Conservation (phyloP, 2,329 filamentous ascomycete genomes). For the Ophiostoma triangulosporum region DNA sequence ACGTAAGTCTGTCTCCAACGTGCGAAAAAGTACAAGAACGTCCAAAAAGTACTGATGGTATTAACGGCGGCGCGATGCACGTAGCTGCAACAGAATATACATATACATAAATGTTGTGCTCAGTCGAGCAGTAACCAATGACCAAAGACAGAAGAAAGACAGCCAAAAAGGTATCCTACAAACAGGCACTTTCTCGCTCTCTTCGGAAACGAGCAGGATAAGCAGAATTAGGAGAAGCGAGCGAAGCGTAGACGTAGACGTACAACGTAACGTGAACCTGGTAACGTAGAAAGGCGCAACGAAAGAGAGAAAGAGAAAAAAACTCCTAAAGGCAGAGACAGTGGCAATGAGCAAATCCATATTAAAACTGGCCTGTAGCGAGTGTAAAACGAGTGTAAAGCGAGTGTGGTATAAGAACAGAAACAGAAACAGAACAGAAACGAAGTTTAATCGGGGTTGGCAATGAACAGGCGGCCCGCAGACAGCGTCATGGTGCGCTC, state of each 20-base stretch:
- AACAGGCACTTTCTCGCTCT: neutral
- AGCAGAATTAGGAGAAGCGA: too few relatives aligned
- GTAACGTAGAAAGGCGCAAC: neutral
- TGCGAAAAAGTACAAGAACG: too few relatives aligned
- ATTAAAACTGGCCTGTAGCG: neutral
- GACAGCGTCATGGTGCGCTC: slow-evolving; percentile 67
- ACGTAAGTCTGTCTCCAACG: too few relatives aligned
- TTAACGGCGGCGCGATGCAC: neutral
- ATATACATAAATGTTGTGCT: neutral
- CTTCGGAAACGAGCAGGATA: neutral
- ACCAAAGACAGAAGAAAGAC: neutral
- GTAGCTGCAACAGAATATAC: neutral
- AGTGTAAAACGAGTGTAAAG: neutral
- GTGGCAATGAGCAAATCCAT: neutral
- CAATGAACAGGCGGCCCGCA: slow-evolving; percentile 64
- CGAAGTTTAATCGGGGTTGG: slow-evolving; percentile 56
- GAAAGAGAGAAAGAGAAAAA: neutral
- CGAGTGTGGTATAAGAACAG: neutral
- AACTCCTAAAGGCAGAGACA: neutral
- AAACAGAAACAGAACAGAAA: neutral
- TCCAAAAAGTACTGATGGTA: neutral
- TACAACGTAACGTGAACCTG: slow-evolving; percentile 1
- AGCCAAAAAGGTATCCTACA: neutral
- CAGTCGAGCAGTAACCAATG: neutral
- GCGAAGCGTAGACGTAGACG: neutral